These are phyloP conservation scores for Vitis hybrid DNA, from an alignment of 177 flowering plant genomes.

Conservation along the genomic window DNA sequence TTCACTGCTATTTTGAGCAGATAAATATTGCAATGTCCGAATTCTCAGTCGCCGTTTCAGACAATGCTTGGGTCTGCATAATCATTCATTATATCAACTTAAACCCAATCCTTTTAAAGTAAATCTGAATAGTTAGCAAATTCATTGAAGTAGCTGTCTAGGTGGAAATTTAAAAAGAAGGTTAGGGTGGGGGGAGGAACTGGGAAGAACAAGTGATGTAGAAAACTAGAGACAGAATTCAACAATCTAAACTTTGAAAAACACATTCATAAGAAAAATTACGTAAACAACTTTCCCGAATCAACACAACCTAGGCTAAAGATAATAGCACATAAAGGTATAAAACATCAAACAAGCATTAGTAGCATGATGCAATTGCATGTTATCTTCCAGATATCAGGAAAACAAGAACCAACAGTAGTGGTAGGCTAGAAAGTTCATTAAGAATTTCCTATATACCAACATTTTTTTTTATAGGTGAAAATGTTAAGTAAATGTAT, in stretches of 20 bases:
- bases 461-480: too few species aligned
- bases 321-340: neutral
- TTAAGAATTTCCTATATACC: too few species aligned
- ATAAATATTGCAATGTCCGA: constrained; percentile 73
- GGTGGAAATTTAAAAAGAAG: neutral
- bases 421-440: too few species aligned
- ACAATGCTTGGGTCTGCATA: constrained; percentile 58
- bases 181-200: neutral
- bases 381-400: too few species aligned
- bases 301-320: neutral
- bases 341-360: too few species aligned
- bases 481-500: too few species aligned
- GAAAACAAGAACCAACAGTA: too few species aligned
- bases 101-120: constrained; percentile 1
- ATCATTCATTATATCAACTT: constrained; percentile 11
- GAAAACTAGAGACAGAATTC: neutral
- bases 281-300: neutral
- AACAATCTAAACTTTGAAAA: neutral
- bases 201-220: neutral
- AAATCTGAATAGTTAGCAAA: neutral
- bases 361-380: too few species aligned
- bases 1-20: constrained; percentile 69
- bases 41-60: constrained; percentile 83
- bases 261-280: neutral
- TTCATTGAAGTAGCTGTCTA: neutral